These are phyloP conservation scores for Yamadazyma triangularis DNA, from an alignment of 1,139 yeast genomes.

Conservation along the genomic window DNA sequence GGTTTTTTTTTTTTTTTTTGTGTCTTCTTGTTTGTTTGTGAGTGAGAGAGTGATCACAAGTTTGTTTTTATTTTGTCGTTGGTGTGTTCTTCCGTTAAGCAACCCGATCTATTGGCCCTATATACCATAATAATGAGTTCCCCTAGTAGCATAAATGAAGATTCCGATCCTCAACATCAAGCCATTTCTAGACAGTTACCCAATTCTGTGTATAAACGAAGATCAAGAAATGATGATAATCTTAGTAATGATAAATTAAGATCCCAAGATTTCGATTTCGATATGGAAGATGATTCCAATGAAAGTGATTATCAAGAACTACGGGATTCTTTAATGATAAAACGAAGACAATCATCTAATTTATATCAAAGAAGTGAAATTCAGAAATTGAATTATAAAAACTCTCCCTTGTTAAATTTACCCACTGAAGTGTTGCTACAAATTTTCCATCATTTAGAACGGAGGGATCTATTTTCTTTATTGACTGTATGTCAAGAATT, in stretches of 20 bases:
- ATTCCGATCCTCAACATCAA: slow-evolving; percentile 3
- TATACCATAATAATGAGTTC: slow-evolving; percentile 32
- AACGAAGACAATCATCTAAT: slow-evolving; percentile 20
- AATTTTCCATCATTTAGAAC: slow-evolving; percentile 62
- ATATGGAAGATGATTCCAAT: slow-evolving; percentile 29
- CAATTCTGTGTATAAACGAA: too few species aligned
- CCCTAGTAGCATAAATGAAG: slow-evolving; percentile 26
- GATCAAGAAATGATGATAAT: slow-evolving; percentile 5
- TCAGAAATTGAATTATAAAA: slow-evolving; percentile 19
- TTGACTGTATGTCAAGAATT: slow-evolving; percentile 78
- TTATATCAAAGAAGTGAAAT: slow-evolving; percentile 16
- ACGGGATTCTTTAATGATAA: slow-evolving; percentile 29
- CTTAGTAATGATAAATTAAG: slow-evolving; percentile 4
- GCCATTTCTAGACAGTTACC: too few species aligned
- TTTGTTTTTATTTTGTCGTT: too few species aligned
- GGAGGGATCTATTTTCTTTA: slow-evolving; percentile 64
- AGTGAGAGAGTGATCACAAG: too few species aligned
- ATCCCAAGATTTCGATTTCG: slow-evolving; percentile 11
- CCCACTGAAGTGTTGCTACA: slow-evolving; percentile 81
- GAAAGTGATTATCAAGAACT: slow-evolving; percentile 33
- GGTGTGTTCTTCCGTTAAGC: too few species aligned
- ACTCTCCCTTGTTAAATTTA: slow-evolving; percentile 51
- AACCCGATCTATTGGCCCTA: too few species aligned
- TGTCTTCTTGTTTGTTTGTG: too few species aligned
- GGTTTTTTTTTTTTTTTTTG: too few species aligned